Evolutionary conservation across 2,329 filamentous ascomycete genomes (phyloP).

Genomic region (Xylaria sp.): DNA sequence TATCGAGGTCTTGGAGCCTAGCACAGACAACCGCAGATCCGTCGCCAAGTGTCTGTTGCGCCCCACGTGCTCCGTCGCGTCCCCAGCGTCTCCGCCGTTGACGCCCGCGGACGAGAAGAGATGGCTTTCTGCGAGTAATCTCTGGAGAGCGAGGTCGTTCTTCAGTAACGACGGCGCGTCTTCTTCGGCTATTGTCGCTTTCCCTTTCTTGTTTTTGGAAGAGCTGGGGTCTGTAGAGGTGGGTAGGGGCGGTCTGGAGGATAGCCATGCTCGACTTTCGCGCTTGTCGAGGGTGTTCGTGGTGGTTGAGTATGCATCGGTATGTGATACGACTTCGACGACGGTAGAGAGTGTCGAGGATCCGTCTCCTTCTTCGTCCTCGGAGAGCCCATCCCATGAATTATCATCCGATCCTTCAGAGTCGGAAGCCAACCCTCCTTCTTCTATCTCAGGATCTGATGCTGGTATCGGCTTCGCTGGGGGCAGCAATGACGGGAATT

Average conservation of each 20-base stretch:
- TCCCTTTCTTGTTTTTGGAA: slow-evolving; percentile 30
- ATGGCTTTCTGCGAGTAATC: slow-evolving; percentile 78
- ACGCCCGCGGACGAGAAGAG: slow-evolving; percentile 48
- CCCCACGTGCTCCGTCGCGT: slow-evolving; percentile 56
- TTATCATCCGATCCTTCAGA: slow-evolving; percentile 25
- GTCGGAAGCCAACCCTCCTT: slow-evolving; percentile 48
- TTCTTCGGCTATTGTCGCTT: slow-evolving; percentile 57
- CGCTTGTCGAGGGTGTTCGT: slow-evolving; percentile 62
- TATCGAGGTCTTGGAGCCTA: slow-evolving; percentile 79
- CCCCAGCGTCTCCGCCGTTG: slow-evolving; percentile 42
- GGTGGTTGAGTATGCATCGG: slow-evolving; percentile 46
- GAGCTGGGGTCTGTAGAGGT: slow-evolving; percentile 33
- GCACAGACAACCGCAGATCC: slow-evolving; percentile 80
- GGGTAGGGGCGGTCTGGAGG: slow-evolving; percentile 55
- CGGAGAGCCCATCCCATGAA: slow-evolving; percentile 51
- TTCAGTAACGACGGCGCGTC: slow-evolving; percentile 75
- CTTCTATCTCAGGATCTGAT: slow-evolving; percentile 37
- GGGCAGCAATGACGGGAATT: slow-evolving; percentile 73
- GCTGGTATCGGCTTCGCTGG: slow-evolving; percentile 28
- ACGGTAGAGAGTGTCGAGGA: slow-evolving; percentile 23
- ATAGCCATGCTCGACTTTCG: slow-evolving; percentile 74
- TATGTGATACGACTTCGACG: slow-evolving; percentile 69
- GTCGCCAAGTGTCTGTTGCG: slow-evolving; percentile 80
- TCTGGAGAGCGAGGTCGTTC: slow-evolving; percentile 90
- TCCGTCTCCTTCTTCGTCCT: slow-evolving; percentile 47